These are phyloP conservation scores for Haemoproteus tartakovskyi DNA, from an alignment of 169 alveolate genomes.

Conservation along the genomic window DNA sequence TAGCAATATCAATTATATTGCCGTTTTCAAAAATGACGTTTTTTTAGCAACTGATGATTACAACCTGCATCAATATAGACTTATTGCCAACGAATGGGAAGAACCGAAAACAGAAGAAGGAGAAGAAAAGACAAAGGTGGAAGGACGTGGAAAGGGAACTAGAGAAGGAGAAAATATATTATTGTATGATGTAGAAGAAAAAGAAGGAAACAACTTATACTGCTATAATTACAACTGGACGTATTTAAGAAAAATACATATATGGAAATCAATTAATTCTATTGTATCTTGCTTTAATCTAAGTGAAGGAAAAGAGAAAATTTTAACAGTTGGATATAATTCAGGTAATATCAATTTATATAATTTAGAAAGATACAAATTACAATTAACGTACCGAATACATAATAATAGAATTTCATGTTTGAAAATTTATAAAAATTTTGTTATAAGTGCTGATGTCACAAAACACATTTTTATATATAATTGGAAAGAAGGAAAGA, in stretches of 20 bases:
- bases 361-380: conserved; percentile 31
- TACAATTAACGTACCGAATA: conserved; percentile 24
- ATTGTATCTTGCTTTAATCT: conserved; percentile 31
- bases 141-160: neutral
- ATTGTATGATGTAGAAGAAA: conserved; percentile 31
- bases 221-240: conserved; percentile 53
- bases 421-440: conserved; percentile 37
- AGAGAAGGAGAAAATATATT: conserved; percentile 11
- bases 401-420: conserved; percentile 56
- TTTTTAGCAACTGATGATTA: conserved; percentile 54
- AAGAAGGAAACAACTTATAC: conserved; percentile 8
- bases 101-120: neutral
- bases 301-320: conserved; percentile 1
- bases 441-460: conserved; percentile 41
- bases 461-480: conserved; percentile 52
- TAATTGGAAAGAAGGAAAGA: conserved; percentile 7
- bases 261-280: conserved; percentile 37
- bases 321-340: conserved; percentile 49
- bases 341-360: conserved; percentile 34
- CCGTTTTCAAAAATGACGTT: conserved; percentile 9
- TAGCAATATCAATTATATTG: conserved; percentile 10
- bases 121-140: neutral
- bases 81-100: conserved; percentile 5
- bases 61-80: conserved; percentile 30
- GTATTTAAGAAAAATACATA: conserved; percentile 9